Base-by-base conservation (phyloP, 2,329 filamentous ascomycete genomes). In the Colletotrichum lentis region DNA sequence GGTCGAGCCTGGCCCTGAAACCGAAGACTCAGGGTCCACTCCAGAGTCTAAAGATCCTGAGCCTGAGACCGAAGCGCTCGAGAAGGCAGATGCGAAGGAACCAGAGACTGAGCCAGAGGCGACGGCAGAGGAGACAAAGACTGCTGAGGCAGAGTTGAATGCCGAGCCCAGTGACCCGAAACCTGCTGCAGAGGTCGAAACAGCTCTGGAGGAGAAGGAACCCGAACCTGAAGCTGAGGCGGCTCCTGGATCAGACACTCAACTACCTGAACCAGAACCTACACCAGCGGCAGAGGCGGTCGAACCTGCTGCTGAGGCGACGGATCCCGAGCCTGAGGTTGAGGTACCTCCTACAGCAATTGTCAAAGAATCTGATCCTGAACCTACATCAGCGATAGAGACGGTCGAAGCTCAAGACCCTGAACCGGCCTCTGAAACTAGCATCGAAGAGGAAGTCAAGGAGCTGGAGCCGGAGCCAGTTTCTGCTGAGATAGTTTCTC, bases 111-210 rank as follows among this genome's bases (percentile, higher is more conserved):
- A 52, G 20, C 3, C 46, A 11, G 62, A 27, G 5, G 47, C 20
- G 31, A 8, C 46, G 11, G 47, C 60, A 4, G 67, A 67, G 24
- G 31, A 58, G 11, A 31, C 37, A 16, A 37, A 49, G n/a, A 39
- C 56, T 1, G 14, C 47, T 1, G 49, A 63, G 50, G 41, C 16
- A 10, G 58, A 65, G 7, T 35, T 11, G 5, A 20, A 37, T 24
- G 31, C 16, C 11, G 58, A 62, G n/a, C 8, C 49, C 5, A 52
- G 49, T 20, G 37, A 14, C 3, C 27, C 52, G 2, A 39, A 60
- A n/a, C 27, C 31, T n/a, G 20, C 27, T 6, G 14, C 44, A 11
- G 35, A 57, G 20, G 39, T 12, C 18, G 31, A 53, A 53, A 53
- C 50, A 37, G 27, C 31, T 37, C 11, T 18, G 12, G 50, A 52